Conservation (phyloP, 1,284 basidiomycete species). For the Cutaneotrichosporon dermatis region DNA sequence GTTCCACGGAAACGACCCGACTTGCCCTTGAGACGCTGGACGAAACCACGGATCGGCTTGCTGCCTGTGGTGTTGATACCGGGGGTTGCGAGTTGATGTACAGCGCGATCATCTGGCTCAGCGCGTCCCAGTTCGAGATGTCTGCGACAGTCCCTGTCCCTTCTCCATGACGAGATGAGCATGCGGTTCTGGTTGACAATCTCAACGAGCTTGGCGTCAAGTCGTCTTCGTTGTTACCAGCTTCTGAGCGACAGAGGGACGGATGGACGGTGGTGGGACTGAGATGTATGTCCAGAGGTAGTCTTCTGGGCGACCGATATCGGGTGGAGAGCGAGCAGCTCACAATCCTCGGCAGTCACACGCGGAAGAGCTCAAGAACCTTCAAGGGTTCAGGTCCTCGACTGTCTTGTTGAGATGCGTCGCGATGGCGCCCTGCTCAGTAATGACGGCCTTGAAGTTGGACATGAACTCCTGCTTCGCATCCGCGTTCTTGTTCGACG, state of each 20-base stretch:
- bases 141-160: conserved; percentile 79
- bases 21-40: conserved; percentile 97
- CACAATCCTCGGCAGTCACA: conserved; percentile 95
- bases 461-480: conserved; percentile 84
- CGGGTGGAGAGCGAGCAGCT: conserved; percentile 83
- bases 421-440: conserved; percentile 79
- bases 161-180: conserved; percentile 86
- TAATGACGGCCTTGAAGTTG: conserved; percentile 76
- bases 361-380: conserved; percentile 89
- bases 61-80: conserved; percentile 77
- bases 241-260: conserved; percentile 97
- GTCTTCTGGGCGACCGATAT: conserved; percentile 88
- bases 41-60: conserved; percentile 94
- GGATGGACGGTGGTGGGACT: conserved; percentile 95
- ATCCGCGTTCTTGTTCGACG: conserved; percentile 89
- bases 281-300: conserved; percentile 99
- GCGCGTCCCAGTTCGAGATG: conserved; percentile 96
- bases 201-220: conserved; percentile 96
- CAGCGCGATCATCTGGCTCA: conserved; percentile 91
- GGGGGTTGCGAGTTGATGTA: conserved; percentile 98
- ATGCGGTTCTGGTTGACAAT: conserved; percentile 94
- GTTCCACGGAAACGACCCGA: conserved; percentile 99
- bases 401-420: conserved; percentile 83
- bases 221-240: conserved; percentile 93
- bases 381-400: conserved; percentile 92